Base-by-base conservation (phyloP, 2,329 filamentous ascomycete species). In the Alternaria hordeiaustralica region DNA sequence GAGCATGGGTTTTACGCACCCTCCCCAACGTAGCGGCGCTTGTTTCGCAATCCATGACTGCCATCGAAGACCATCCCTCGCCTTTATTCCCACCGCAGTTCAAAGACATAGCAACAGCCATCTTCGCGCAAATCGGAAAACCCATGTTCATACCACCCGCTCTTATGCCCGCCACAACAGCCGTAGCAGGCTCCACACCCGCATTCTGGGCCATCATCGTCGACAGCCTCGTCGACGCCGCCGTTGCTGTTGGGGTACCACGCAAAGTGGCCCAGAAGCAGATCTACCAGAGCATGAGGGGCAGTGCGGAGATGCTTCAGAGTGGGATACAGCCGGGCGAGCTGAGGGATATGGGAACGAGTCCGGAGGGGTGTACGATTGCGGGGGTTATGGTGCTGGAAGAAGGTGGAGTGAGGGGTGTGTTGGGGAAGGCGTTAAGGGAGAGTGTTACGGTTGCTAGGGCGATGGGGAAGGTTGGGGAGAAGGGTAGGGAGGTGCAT, bases 391-490 rank as follows among this genome's bases (percentile, higher is more conserved):
- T 78, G 75, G 74, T 77, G 10, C 33, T 78, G 60, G 76, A 78
- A 61, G 76, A 78, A 51, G 68, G 59, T 21, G 74, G 72, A 12
- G 69, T 77, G 2, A 70, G 76, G 25, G 76, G 71, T 0, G 62
- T 64, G 36, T 41, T 78, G 23, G 75, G 74, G 3, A 71, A 65
- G 63, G 82, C 82, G 1, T 71, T 86, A 13, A 73, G 84, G n/a
- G 84, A 85, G 64, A 82, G 84, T 11, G 82, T 84, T 0, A 84
- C 83, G 6, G 75, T 84, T 62, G 82, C 84, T 13, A 71, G 82
- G 5, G 62, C 79, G 21, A 83, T 84, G 82, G 81, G 76, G 15
- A 69, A 43, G 2, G 66, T n/a, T 1, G 55, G 55, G 2, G 45
- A 28, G n/a, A 41, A 41, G 15, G 36, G 36, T 41, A 54, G 56